Base-by-base conservation (phyloP, 2,329 filamentous ascomycete genomes). In the Beauveria bassiana region DNA sequence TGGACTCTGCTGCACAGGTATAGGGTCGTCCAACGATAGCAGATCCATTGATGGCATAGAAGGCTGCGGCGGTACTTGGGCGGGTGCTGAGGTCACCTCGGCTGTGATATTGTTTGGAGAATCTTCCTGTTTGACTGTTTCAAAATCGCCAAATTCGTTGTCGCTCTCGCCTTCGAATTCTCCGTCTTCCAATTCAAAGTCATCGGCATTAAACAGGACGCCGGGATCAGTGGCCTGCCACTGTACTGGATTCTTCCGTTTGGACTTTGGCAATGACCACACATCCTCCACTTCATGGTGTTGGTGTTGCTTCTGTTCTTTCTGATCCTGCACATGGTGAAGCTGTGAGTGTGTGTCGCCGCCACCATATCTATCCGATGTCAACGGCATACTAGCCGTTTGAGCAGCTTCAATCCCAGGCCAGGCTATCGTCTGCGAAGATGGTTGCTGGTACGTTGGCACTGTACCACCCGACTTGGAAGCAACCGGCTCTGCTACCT, bases 201-300 rank as follows among this genome's bases (percentile, higher is more conserved):
- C 80, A 47, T 82, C 80, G 42, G 82, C 86, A 71, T 90, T 87
- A 69, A 90, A 90, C 3, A 90, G 74, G 3, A 90, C 80, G 65
- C 85, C 81, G 2, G 81, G 72, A 49, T 83, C 74, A 1, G 69
- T 64, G 14, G 70, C 61, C 12, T 57, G 38, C 6, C 43, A 12
- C 28, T 40, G 24, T 7, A 54, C 42, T 9, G 63, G 54, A 8
- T 68, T 42, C 58, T 65, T 71, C 26, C 66, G 64, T 52, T 64
- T 71, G 7, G 68, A 62, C 26, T 66, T 70, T 34, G 68, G 62
- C 7, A 20, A 16, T 12, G 55, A 26, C 42, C 22, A 43, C 14
- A 8, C 28, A 28, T 20, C 16, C 18, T 50, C 55, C 5, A n/a
- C 20, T n/a, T 47, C 42, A n/a, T 24, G 14, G 14, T 31, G 20